Conservation (phyloP, 2,329 filamentous ascomycete species). For the Sphaceloma murrayae region DNA sequence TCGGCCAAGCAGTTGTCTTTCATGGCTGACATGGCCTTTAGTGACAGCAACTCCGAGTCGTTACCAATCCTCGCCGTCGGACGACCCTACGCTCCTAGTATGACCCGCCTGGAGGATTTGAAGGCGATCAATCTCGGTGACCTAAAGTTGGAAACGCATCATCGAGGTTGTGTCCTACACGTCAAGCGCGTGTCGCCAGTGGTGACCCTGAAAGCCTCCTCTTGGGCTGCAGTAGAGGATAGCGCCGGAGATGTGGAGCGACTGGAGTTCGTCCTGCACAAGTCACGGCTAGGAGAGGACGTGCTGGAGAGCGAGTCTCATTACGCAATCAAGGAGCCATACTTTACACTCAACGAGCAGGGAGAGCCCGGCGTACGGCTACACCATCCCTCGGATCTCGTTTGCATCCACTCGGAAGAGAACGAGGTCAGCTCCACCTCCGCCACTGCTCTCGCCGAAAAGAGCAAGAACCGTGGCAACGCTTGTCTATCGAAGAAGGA, state of each 20-base stretch:
- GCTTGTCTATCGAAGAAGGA: constrained; percentile 23
- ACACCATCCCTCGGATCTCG: constrained; percentile 26
- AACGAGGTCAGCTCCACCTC: background rate
- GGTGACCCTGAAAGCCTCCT: constrained; percentile 19
- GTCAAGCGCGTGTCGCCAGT: constrained; percentile 22
- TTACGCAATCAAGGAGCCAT: constrained; percentile 27
- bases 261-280: constrained; percentile 28
- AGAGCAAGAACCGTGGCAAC: constrained; percentile 26
- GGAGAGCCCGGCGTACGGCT: constrained; percentile 24
- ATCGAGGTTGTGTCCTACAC: constrained; percentile 19
- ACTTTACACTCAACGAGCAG: constrained; percentile 25
- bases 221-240: constrained; percentile 28
- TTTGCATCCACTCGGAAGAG: constrained; percentile 14
- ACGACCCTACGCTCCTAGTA: constrained; percentile 6
- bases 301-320: constrained; percentile 25
- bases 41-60: too few relatives aligned
- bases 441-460: constrained; percentile 16
- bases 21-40: too few relatives aligned
- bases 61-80: background rate
- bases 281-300: constrained; percentile 25
- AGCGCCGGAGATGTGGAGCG: constrained; percentile 22
- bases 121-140: constrained; percentile 16
- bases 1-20: too few relatives aligned
- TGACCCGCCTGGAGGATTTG: constrained; percentile 15
- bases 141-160: constrained; percentile 21